Percentiles rank a stretch among this genome's conserved stretches.
phyloP scores from a whole-genome alignment of 805 yeast genomes.

The Monosporozyma solicola region DNA sequence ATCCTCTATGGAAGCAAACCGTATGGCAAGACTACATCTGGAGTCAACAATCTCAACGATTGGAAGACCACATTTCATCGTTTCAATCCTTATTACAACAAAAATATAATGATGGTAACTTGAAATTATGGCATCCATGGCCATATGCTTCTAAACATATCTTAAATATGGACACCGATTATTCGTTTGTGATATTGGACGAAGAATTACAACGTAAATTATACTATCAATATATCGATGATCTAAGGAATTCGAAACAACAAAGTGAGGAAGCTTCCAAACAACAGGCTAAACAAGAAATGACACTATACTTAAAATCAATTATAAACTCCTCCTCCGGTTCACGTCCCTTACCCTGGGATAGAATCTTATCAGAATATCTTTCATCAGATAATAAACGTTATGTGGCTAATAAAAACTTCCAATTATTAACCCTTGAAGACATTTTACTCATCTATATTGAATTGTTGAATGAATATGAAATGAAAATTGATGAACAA shows the following conservation, averaged over 20 bases:
- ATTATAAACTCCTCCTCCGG: neutral
- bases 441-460: constrained; percentile 47
- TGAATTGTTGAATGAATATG: constrained; percentile 22
- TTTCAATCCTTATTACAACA: neutral
- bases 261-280: constrained; percentile 24
- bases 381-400: constrained; percentile 38
- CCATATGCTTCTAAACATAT: neutral
- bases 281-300: constrained; percentile 43
- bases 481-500: constrained; percentile 18
- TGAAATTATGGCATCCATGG: neutral
- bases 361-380: constrained; percentile 13
- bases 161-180: neutral
- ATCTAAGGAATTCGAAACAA: constrained; percentile 29
- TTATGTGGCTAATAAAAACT: constrained; percentile 52
- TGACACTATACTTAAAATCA: constrained; percentile 40
- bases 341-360: constrained; percentile 18
- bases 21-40: constrained; percentile 26
- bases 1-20: constrained; percentile 50
- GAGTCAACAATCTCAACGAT: neutral
- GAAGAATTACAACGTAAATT: neutral
- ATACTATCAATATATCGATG: constrained; percentile 36
- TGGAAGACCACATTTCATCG: neutral
- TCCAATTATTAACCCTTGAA: constrained; percentile 40
- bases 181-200: neutral
- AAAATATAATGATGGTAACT: neutral